These are phyloP conservation scores for Spathaspora passalidarum DNA, from an alignment of 805 yeast species.

Conservation along the genomic window DNA sequence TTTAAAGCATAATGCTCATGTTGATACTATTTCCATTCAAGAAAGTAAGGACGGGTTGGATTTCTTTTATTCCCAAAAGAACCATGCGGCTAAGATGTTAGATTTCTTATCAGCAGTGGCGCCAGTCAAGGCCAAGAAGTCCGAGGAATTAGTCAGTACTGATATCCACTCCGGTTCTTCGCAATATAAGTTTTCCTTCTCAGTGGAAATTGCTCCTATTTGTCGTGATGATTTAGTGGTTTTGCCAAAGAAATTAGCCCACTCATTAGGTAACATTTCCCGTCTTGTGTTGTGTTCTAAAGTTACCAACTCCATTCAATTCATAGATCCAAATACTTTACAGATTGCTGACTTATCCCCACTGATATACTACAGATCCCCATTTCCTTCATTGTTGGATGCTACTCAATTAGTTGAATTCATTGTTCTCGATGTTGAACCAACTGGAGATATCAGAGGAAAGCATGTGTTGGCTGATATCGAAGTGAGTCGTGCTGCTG, in stretches of 20 bases:
- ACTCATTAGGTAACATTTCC: slow-evolving; percentile 76
- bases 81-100: slow-evolving; percentile 91
- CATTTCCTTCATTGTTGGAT: slow-evolving; percentile 76
- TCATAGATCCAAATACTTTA: slow-evolving; percentile 79
- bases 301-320: slow-evolving; percentile 77
- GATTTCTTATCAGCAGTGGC: slow-evolving; percentile 84
- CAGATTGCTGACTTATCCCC: slow-evolving; percentile 75
- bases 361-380: slow-evolving; percentile 72
- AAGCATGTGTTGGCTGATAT: slow-evolving; percentile 83
- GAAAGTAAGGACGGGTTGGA: slow-evolving; percentile 94
- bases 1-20: slow-evolving; percentile 87
- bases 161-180: slow-evolving; percentile 91
- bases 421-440: slow-evolving; percentile 90
- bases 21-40: slow-evolving; percentile 88
- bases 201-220: slow-evolving; percentile 92
- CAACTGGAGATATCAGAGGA: slow-evolving; percentile 76
- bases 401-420: slow-evolving; percentile 78
- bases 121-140: slow-evolving; percentile 77
- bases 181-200: slow-evolving; percentile 84
- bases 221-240: slow-evolving; percentile 96
- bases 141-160: slow-evolving; percentile 86
- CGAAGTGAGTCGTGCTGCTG: slow-evolving; percentile 85
- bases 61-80: slow-evolving; percentile 83
- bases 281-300: slow-evolving; percentile 83
- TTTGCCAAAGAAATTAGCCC: slow-evolving; percentile 83